phyloP scores from a whole-genome alignment of 83 land plant species.

The Diphasiastrum complanatum region DNA sequence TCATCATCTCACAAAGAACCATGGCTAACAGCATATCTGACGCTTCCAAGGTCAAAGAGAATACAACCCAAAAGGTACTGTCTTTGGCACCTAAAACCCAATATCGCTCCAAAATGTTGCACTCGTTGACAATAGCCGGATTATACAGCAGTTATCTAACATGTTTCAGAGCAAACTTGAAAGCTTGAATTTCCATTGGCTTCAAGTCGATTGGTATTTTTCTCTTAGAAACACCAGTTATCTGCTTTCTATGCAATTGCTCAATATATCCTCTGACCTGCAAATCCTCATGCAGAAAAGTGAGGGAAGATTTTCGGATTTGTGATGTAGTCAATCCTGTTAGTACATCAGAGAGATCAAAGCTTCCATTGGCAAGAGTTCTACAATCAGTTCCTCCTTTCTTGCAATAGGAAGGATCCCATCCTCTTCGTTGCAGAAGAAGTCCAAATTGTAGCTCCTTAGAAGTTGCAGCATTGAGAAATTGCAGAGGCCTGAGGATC shows the following conservation, averaged over 20 bases:
- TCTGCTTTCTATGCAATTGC: slow-evolving; percentile 22
- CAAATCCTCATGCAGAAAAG: slow-evolving; percentile 53
- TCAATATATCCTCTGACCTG: slow-evolving; percentile 43
- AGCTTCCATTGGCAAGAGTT: slow-evolving; percentile 30
- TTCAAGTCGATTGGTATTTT: slow-evolving; percentile 40
- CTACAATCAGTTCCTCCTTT: slow-evolving; percentile 40
- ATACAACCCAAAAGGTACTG: too few species aligned
- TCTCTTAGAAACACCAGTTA: slow-evolving; percentile 33
- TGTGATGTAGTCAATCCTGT: slow-evolving; percentile 39
- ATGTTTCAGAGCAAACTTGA: slow-evolving; percentile 34
- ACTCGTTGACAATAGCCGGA: too few species aligned
- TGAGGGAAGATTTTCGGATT: slow-evolving; percentile 52
- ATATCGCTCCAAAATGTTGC: too few species aligned
- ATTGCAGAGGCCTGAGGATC: slow-evolving; percentile 47
- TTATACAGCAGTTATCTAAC: not conserved
- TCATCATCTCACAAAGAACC: too few species aligned
- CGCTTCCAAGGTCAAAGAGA: too few species aligned
- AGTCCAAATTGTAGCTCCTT: slow-evolving; percentile 7
- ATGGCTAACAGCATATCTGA: too few species aligned
- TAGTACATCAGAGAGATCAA: slow-evolving; percentile 48
- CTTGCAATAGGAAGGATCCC: slow-evolving; percentile 59
- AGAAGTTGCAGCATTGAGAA: not conserved
- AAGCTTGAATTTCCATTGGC: slow-evolving; percentile 82
- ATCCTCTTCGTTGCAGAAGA: slow-evolving; percentile 51
- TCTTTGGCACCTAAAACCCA: too few species aligned